Conservation (phyloP, 495 filamentous ascomycete genomes). For the Penicillium atrosanguineum region DNA sequence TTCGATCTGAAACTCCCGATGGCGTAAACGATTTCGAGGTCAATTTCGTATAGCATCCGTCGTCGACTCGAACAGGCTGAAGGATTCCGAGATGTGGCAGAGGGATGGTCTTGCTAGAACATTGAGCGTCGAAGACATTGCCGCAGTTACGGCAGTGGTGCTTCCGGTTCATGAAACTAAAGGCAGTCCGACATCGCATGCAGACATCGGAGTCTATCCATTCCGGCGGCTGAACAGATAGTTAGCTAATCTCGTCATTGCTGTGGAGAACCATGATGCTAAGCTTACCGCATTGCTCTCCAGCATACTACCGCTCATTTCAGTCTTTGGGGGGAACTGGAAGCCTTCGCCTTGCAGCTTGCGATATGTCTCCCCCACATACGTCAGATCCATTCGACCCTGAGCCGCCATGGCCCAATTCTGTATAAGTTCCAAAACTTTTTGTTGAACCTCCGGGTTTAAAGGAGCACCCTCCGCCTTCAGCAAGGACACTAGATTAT, state of each 20-base stretch:
- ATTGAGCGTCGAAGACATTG: slow-evolving; percentile 92
- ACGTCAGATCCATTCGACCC: slow-evolving; percentile 76
- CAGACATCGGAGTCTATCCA: slow-evolving; percentile 98
- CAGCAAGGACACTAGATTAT: slow-evolving; percentile 86
- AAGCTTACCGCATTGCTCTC: slow-evolving; percentile 86
- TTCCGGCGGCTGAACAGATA: slow-evolving; percentile 73
- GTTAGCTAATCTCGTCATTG: slow-evolving; percentile 1
- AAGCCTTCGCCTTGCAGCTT: slow-evolving; percentile 80
- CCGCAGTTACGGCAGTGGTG: slow-evolving; percentile 98
- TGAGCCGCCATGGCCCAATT: slow-evolving; percentile 90
- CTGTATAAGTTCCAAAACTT: slow-evolving; percentile 91
- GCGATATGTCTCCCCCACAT: slow-evolving; percentile 83
- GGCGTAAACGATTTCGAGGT: slow-evolving; percentile 62
- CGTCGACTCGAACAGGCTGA: slow-evolving; percentile 91
- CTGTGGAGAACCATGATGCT: background rate
- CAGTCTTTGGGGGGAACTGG: slow-evolving; percentile 82
- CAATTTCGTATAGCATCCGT: slow-evolving; percentile 89
- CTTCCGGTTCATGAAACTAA: slow-evolving; percentile 96
- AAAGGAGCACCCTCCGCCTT: slow-evolving; percentile 74
- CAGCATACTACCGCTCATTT: slow-evolving; percentile 89
- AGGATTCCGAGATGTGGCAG: slow-evolving; percentile 90
- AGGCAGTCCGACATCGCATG: slow-evolving; percentile 93
- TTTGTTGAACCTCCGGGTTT: slow-evolving; percentile 80
- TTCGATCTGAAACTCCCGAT: slow-evolving; percentile 41
- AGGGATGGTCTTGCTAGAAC: slow-evolving; percentile 83